Conservation (phyloP, 441 rosid genomes). For the Metrosideros polymorpha region DNA sequence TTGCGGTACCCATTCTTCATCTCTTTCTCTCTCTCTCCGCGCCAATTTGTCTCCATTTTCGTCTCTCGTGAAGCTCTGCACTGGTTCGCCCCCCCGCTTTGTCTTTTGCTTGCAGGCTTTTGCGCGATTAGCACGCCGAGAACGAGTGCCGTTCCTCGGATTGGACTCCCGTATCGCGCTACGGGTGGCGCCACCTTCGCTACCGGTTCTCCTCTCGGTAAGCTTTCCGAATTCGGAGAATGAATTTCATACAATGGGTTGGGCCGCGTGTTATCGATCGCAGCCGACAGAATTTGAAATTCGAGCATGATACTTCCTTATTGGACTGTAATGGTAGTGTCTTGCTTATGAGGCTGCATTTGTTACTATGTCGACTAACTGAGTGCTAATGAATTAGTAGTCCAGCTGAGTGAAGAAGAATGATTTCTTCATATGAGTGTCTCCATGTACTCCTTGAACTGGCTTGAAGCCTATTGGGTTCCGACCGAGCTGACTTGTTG, state of each 20-base stretch:
- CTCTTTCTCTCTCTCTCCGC: neutral
- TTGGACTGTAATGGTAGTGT: no score
- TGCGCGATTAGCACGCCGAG: constrained; percentile 11
- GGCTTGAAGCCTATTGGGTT: neutral
- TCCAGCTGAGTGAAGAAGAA: neutral
- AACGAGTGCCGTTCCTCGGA: constrained; percentile 11
- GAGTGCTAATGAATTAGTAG: neutral
- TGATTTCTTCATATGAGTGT: neutral
- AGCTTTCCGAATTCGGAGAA: neutral
- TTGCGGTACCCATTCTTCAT: constrained; percentile 16
- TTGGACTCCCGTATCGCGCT: constrained; percentile 20
- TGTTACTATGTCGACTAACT: neutral
- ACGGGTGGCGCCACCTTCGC: constrained; percentile 26
- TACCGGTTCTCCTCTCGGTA: constrained; percentile 52
- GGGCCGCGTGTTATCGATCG: no score
- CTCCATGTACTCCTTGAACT: neutral
- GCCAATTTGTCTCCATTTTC: constrained; percentile 11
- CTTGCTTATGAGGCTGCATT: neutral
- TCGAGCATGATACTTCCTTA: no score
- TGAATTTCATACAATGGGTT: no score
- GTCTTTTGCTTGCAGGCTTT: constrained; percentile 22
- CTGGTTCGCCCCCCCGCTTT: neutral
- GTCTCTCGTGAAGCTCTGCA: neutral
- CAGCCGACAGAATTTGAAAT: no score
- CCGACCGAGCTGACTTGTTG: neutral